These are phyloP conservation scores for Dryas octopetala DNA, from an alignment of 306 rosid genomes.

Conservation along the genomic window DNA sequence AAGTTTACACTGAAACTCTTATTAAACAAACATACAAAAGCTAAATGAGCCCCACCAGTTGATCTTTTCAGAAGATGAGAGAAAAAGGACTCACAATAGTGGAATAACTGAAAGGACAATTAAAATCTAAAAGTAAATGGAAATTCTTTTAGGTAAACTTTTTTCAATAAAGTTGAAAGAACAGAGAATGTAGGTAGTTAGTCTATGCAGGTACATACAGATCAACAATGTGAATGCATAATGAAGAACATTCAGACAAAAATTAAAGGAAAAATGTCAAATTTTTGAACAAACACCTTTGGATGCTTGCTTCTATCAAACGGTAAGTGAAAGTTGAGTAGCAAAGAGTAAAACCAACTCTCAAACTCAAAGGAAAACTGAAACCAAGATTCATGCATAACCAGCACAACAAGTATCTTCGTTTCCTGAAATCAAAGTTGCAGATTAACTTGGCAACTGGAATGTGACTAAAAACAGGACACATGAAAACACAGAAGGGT, in stretches of 20 bases:
- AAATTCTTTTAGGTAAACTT: constrained; percentile 9
- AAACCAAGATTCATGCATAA: background rate
- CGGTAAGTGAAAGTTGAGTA: background rate
- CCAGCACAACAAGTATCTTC: constrained; percentile 1
- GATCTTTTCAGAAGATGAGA: constrained; percentile 19
- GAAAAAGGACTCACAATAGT: background rate
- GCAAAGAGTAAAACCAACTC: background rate
- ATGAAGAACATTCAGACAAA: background rate
- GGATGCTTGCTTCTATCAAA: background rate
- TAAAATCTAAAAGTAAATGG: background rate
- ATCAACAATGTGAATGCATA: constrained; percentile 4
- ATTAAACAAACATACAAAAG: constrained; percentile 2
- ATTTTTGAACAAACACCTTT: constrained; percentile 1
- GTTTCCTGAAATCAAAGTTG: background rate
- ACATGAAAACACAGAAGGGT: background rate
- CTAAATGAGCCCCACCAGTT: constrained; percentile 4
- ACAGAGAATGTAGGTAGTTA: background rate
- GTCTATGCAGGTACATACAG: background rate
- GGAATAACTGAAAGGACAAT: constrained; percentile 6
- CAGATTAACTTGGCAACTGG: background rate
- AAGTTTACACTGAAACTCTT: background rate
- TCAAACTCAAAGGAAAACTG: background rate
- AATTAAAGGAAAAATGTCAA: background rate
- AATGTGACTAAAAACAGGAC: background rate
- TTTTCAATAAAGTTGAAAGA: background rate